Conservation (phyloP, 306 rosid genomes). For the Ceratonia siliqua region DNA sequence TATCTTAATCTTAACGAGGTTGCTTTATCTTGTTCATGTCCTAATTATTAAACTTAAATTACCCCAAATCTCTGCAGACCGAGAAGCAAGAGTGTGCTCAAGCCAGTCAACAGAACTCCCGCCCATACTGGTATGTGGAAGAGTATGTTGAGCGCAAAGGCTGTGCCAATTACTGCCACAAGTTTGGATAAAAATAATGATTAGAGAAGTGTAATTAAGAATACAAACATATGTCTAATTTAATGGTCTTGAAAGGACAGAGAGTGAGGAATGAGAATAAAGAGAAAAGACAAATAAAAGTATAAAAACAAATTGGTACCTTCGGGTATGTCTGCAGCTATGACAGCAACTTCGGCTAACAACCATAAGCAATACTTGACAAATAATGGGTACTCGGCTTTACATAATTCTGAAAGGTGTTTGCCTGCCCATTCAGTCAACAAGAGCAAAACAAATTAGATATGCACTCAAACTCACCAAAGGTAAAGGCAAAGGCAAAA, state of each 20-base stretch:
- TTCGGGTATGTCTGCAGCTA: conserved; percentile 97
- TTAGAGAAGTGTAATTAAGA: too few relatives aligned
- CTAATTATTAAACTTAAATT: conserved; percentile 2
- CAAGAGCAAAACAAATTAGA: background rate
- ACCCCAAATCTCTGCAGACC: conserved; percentile 88
- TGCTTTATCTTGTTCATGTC: background rate
- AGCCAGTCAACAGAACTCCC: conserved; percentile 76
- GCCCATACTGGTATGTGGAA: conserved; percentile 81
- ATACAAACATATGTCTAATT: too few relatives aligned
- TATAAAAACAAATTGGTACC: conserved; percentile 42
- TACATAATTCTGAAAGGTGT: conserved; percentile 86
- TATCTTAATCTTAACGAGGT: background rate
- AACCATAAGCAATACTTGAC: conserved; percentile 82
- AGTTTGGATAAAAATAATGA: background rate
- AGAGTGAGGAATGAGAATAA: too few relatives aligned
- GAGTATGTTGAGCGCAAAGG: conserved; percentile 77
- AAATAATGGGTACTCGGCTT: conserved; percentile 71
- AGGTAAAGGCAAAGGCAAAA: too few relatives aligned
- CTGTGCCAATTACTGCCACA: conserved; percentile 84
- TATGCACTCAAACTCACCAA: too few relatives aligned
- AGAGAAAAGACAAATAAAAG: too few relatives aligned
- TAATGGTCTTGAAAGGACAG: too few relatives aligned
- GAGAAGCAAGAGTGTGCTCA: conserved; percentile 78
- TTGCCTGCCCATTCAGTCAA: conserved; percentile 58
- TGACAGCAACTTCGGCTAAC: conserved; percentile 83